phyloP scores from a whole-genome alignment of 164 flowering plant genomes.

The Aristolochia fimbriata region DNA sequence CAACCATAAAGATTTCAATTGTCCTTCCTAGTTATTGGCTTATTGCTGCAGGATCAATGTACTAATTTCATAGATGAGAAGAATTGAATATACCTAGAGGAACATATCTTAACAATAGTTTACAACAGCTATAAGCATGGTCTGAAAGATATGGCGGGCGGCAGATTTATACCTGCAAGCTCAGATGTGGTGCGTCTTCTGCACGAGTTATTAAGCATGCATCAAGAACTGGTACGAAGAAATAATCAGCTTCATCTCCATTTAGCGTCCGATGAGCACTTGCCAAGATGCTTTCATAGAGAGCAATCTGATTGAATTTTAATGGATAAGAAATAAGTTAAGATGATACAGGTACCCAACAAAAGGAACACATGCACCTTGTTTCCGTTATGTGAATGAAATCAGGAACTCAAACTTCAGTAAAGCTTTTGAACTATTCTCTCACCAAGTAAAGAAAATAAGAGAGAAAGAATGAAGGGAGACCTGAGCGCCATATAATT shows the following conservation, averaged over 20 bases:
- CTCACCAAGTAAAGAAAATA: neutral
- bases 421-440: neutral
- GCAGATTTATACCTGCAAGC: slow-evolving; percentile 44
- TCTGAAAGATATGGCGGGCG: too few species aligned
- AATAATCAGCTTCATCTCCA: slow-evolving; percentile 94
- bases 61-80: too few species aligned
- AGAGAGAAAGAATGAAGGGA: neutral
- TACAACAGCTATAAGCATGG: too few species aligned
- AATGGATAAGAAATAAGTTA: neutral
- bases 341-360: neutral
- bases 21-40: too few species aligned
- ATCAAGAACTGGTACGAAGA: slow-evolving; percentile 97
- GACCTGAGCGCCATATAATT: slow-evolving; percentile 93
- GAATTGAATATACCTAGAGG: too few species aligned
- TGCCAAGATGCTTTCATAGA: slow-evolving; percentile 80
- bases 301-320: slow-evolving; percentile 51
- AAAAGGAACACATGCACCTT: neutral
- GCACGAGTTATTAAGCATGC: slow-evolving; percentile 90
- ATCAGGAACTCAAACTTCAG: too few species aligned
- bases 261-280: slow-evolving; percentile 76
- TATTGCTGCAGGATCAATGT: too few species aligned
- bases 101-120: too few species aligned
- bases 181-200: slow-evolving; percentile 92
- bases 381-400: neutral
- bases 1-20: too few species aligned